These are phyloP conservation scores for Tulasnella sp. DNA, from an alignment of 768 basidiomycete genomes.

Conservation along the genomic window DNA sequence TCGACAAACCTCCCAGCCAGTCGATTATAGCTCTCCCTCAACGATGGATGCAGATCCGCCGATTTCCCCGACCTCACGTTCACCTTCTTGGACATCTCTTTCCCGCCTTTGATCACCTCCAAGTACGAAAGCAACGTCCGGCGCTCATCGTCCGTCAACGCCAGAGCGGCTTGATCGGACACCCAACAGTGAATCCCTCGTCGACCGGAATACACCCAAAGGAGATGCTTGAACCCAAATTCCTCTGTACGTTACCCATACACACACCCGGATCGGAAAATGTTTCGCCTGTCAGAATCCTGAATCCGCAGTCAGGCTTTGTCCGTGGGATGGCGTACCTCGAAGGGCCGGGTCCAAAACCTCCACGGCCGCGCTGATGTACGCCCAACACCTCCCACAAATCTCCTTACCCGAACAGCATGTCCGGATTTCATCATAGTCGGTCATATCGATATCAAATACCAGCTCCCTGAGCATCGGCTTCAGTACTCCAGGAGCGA, in stretches of 20 bases:
- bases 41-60: conserved; percentile 62
- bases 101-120: conserved; percentile 75
- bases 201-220: conserved; percentile 99
- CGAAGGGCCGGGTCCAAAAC: conserved; percentile 75
- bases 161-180: conserved; percentile 82
- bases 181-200: conserved; percentile 99
- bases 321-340: conserved; percentile 35
- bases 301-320: too few relatives aligned
- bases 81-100: conserved; percentile 76
- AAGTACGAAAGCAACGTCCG: conserved; percentile 82
- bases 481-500: conserved; percentile 61
- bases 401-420: conserved; percentile 91
- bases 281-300: too few relatives aligned
- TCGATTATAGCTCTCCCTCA: conserved; percentile 51
- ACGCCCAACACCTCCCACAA: conserved; percentile 90
- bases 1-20: conserved; percentile 57
- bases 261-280: too few relatives aligned
- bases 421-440: conserved; percentile 92
- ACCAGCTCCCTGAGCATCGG: conserved; percentile 88
- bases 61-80: conserved; percentile 52
- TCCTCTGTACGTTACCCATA: conserved; percentile 55
- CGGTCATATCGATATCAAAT: conserved; percentile 99
- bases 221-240: conserved; percentile 82
- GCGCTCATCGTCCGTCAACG: conserved; percentile 86
- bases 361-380: conserved; percentile 87